Conservation (phyloP, 2,329 filamentous ascomycete genomes). For the Colletotrichum endophyticum region DNA sequence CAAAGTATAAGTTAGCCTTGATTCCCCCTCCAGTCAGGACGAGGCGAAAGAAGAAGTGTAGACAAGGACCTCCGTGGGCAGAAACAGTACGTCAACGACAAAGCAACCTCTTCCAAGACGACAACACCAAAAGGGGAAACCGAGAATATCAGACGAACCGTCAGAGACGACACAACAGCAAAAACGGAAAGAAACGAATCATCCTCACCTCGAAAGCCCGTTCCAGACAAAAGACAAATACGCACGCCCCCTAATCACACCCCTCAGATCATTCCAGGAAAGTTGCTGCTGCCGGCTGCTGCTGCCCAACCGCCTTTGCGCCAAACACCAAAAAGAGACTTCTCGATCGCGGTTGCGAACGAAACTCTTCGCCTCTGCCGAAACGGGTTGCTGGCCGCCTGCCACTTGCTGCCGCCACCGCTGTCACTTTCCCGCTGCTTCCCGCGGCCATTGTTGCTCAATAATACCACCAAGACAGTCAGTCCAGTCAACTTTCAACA, state of each 20-base stretch:
- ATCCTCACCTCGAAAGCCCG: background rate
- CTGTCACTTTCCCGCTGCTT: background rate
- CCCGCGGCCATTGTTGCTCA: constrained; percentile 8
- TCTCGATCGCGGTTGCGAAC: constrained; percentile 21
- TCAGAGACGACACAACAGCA: background rate
- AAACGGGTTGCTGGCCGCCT: constrained; percentile 2
- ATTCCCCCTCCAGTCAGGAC: constrained; percentile 25
- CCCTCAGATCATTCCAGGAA: background rate
- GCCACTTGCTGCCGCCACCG: constrained; percentile 3
- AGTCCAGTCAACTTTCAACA: background rate
- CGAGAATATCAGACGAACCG: background rate
- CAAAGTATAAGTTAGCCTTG: constrained; percentile 45
- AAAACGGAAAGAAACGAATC: background rate
- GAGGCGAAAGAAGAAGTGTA: constrained; percentile 6
- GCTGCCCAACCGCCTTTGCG: constrained; percentile 16
- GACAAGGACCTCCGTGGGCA: background rate
- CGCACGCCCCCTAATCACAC: constrained; percentile 1
- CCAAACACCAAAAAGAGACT: constrained; percentile 15
- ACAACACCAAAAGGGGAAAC: background rate
- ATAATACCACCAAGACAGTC: constrained; percentile 3
- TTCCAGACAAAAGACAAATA: background rate
- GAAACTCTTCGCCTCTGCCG: constrained; percentile 6
- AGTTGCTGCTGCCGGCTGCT: constrained; percentile 7
- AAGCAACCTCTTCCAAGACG: background rate
- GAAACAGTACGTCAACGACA: background rate